Evolutionary conservation across 2,329 filamentous ascomycete species (phyloP).

Genomic region (Microcyclospora pomicola): DNA sequence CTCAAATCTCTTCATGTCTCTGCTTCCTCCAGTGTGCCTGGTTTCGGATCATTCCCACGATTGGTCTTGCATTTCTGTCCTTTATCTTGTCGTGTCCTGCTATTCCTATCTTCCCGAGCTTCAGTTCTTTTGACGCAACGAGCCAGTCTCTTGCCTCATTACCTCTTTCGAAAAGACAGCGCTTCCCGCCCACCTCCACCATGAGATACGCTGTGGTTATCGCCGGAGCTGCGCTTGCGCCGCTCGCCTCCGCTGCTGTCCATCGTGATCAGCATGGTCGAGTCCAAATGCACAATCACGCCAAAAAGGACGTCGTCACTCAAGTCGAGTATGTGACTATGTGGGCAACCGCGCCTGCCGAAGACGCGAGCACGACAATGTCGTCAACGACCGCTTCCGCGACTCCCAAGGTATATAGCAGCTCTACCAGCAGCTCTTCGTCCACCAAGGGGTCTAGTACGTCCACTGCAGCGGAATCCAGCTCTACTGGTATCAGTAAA

Average conservation of each 20-base stretch:
- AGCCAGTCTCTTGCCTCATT: slow-evolving; percentile 4
- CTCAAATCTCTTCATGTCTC: too few species aligned
- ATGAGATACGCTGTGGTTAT: slow-evolving; percentile 7
- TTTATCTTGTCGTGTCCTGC: too few species aligned
- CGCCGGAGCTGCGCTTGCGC: slow-evolving; percentile 5
- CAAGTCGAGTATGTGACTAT: slow-evolving; percentile 3
- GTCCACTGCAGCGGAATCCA: slow-evolving; percentile 2
- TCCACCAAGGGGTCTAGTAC: slow-evolving; percentile 1
- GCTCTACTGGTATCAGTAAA: slow-evolving; percentile 3
- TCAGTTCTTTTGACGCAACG: neutral
- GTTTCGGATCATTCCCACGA: too few species aligned
- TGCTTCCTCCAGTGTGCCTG: too few species aligned
- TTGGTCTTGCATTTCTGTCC: too few species aligned
- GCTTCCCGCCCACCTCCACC: neutral
- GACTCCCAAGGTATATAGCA: neutral
- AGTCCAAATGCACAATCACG: slow-evolving; percentile 1
- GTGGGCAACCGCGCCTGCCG: slow-evolving; percentile 2
- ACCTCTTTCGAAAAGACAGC: neutral
- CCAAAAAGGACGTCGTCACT: neutral
- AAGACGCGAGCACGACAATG: neutral
- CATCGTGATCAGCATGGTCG: slow-evolving; percentile 3
- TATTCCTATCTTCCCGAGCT: too few species aligned
- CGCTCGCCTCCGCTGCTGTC: neutral
- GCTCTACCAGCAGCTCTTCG: neutral
- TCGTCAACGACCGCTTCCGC: neutral